Percentiles rank a stretch among this genome's conserved stretches.
Conservation (phyloP, 805 yeast genomes). For the Lachancea sp. region DNA sequence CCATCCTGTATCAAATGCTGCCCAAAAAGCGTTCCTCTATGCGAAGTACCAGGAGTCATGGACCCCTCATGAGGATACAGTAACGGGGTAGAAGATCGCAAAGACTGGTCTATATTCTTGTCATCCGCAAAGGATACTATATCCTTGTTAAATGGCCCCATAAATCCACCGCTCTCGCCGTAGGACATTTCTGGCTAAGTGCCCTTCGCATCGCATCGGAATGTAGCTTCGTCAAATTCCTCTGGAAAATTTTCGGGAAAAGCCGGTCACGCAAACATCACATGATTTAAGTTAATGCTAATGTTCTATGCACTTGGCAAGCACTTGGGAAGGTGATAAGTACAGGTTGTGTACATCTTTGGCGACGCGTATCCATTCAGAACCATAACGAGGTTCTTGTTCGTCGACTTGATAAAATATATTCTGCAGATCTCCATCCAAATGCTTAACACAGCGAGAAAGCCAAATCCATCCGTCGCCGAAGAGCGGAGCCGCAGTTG, state of each 20-base stretch:
- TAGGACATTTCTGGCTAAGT: neutral
- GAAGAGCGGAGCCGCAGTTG: slow-evolving; percentile 44
- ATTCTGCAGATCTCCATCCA: slow-evolving; percentile 36
- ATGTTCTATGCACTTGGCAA: slow-evolving; percentile 24
- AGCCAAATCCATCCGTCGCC: slow-evolving; percentile 80
- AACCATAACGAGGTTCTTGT: slow-evolving; percentile 58
- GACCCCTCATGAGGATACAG: slow-evolving; percentile 2
- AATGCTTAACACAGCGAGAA: slow-evolving; percentile 40
- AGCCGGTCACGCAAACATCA: neutral
- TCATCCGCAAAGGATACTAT: slow-evolving; percentile 6
- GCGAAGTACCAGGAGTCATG: neutral
- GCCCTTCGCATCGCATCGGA: slow-evolving; percentile 3
- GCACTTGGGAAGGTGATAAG: slow-evolving; percentile 36
- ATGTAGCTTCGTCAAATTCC: too few relatives aligned
- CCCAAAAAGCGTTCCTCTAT: slow-evolving; percentile 1
- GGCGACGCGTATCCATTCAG: slow-evolving; percentile 46
- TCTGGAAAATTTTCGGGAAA: slow-evolving; percentile 16
- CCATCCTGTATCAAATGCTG: neutral
- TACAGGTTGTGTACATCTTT: slow-evolving; percentile 46
- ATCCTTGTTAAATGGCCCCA: neutral
- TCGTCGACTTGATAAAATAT: slow-evolving; percentile 35
- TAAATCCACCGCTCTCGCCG: neutral
- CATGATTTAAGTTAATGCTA: too few relatives aligned
- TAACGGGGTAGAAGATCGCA: neutral
- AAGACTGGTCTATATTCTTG: neutral